Base-by-base conservation (phyloP, 2,329 filamentous ascomycete genomes). In the Metarhizium rileyi region DNA sequence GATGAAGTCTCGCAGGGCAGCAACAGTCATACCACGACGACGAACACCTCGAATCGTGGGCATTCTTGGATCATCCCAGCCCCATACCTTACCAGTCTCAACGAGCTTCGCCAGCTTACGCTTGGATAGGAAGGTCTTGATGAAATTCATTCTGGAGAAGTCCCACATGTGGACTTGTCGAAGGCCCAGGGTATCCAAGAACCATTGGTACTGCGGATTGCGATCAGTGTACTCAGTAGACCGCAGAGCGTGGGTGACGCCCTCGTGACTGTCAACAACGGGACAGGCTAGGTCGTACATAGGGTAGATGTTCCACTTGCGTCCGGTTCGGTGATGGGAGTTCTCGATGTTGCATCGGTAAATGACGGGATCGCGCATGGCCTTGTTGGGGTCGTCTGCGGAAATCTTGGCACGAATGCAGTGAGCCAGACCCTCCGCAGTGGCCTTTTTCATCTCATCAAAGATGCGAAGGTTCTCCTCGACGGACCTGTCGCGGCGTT, bases 331-430 rank as follows among this genome's bases (percentile, higher is more conserved):
- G 71, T 93, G 87, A 66, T 93, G 86, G 20, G 74, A 59, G 44
- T 74, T 72, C 50, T 75, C 74, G 53, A 73, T 61, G 64, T 95
- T 95, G 58, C 90, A 96, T 57, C 93, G 84, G 76, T 96, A 97
- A 67, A 98, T 94, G 68, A 97, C 90, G 12, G 93, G 93, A 67
- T 98, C 93, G 56, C 93, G 81, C 80, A 97, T 84, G 48, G 93
- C 89, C 70, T 95, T 95, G 75, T 98, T 97, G 56, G 86, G 86
- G 70, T 93, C 86, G 67, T 95, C 87, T 58, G 87, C 81, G 1
- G 88, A 91, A 59, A 97, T 87, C 76, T 94, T 96, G 51, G 93
- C 93, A 53, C 93, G 86, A 57, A 98, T 94, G 70, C 89, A 96
- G 81, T 91, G 90, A 63, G 78, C 81, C 45, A 82, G 70, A 52